A percentile compares a stretch with the other conserved stretches of the same genome.
Evolutionary conservation across 495 filamentous ascomycete species (phyloP).

Genomic region (Trypethelium eluteriae): DNA sequence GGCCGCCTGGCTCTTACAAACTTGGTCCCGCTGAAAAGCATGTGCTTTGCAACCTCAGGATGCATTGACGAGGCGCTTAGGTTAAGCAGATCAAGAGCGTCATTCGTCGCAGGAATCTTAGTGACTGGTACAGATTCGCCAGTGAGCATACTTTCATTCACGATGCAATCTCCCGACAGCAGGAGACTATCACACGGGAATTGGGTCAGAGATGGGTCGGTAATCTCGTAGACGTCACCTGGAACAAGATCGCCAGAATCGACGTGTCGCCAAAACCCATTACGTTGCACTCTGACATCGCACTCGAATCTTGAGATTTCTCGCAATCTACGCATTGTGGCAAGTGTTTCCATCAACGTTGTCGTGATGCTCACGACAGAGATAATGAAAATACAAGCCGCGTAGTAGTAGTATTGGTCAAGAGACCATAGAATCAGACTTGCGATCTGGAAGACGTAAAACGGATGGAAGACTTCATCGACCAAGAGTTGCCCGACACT

Average conservation of each 20-base stretch:
- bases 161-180: slow-evolving; percentile 90
- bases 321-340: slow-evolving; percentile 84
- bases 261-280: slow-evolving; percentile 90
- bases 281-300: slow-evolving; percentile 83
- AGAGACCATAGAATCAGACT: slow-evolving; percentile 91
- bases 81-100: slow-evolving; percentile 64
- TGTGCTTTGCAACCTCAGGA: slow-evolving; percentile 72
- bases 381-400: slow-evolving; percentile 89
- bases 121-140: slow-evolving; percentile 96
- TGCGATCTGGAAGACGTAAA: slow-evolving; percentile 96
- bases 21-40: slow-evolving; percentile 91
- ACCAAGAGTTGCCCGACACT: slow-evolving; percentile 70
- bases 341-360: slow-evolving; percentile 81
- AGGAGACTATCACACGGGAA: slow-evolving; percentile 91
- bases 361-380: slow-evolving; percentile 85
- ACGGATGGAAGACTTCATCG: slow-evolving; percentile 95
- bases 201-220: slow-evolving; percentile 87
- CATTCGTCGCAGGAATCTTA: slow-evolving; percentile 79
- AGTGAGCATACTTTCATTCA: slow-evolving; percentile 99
- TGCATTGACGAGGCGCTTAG: slow-evolving; percentile 69
- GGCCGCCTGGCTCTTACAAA: slow-evolving; percentile 84
- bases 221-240: slow-evolving; percentile 94
- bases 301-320: slow-evolving; percentile 94
- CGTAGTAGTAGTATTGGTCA: slow-evolving; percentile 97
- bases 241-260: slow-evolving; percentile 83